Evolutionary conservation across 2,329 filamentous ascomycete genomes (phyloP), one percentile per base, ranked within the genome.

Genomic region (Tricladium varicosporioides): DNA sequence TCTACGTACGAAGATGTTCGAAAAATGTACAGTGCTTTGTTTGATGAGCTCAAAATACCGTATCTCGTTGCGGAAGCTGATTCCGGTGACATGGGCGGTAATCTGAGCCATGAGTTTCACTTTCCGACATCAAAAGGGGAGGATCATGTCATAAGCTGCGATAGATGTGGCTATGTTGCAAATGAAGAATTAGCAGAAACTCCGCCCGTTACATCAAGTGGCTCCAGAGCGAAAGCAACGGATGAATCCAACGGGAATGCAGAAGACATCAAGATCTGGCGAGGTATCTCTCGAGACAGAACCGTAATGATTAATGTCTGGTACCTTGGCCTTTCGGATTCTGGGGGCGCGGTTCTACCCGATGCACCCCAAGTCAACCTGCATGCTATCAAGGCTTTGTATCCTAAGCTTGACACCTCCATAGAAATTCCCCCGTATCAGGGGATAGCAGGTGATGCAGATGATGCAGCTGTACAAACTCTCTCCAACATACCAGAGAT

Each of bases 11-110:
- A 83, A 5, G 75, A 85, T 44, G 91, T 96, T 2, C 84, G 88
- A 50, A 71, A 73, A 40, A 88, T 88, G 1, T 99, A 99, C 70
- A 79, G 78, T 11, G 80, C 80, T 15, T 82, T 99, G 51, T 95
- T 99, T 66, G 76, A 89, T 46, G 90, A 95, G 57, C 77, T 99
- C 33, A 91, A 87, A 63, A 72, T 99, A 13, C 91, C 91, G 0
- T 91, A 94, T 63, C 72, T 96, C 0, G 86, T 95, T 16, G 93
- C 93, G 1, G 85, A 91, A 65, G 94, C 94, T 5, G 92, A 92
- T 71, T 97, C 93, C 1, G 94, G 94, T n/a, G 90, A 91, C 63
- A 99, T 99, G 83, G 94, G 94, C 32, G 94, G 94, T 11, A 88
- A 87, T 63, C 75, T 96, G 40, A 97, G 92, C 71, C 94, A 99